Percentiles rank a stretch among this genome's conserved stretches.
These are phyloP conservation scores for Asterochloris erici DNA, from an alignment of 139 green algal genomes.

Conservation along the genomic window DNA sequence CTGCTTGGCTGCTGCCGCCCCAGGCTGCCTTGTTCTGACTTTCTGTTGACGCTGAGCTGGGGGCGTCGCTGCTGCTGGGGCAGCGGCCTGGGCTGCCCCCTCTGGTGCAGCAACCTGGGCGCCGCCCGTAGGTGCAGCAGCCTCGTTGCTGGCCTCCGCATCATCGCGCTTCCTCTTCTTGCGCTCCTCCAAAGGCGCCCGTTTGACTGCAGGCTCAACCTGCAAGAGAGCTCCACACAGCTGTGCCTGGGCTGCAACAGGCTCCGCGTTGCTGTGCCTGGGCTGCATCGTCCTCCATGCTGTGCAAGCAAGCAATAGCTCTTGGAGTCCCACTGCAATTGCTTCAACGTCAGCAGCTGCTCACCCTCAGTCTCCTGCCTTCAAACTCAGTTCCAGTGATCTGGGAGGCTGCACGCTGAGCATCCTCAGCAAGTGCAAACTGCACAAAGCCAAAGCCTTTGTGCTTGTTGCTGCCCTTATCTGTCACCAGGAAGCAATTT, in stretches of 20 bases:
- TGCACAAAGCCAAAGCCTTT: constrained; percentile 84
- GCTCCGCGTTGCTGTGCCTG: background rate
- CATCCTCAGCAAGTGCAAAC: constrained; percentile 83
- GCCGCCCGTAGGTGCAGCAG: background rate
- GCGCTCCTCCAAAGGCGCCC: constrained; percentile 60
- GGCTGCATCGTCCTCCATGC: background rate
- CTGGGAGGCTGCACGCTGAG: constrained; percentile 61
- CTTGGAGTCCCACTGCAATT: background rate
- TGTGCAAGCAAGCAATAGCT: background rate
- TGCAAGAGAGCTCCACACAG: constrained; percentile 13
- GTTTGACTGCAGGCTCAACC: constrained; percentile 72
- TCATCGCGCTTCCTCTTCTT: constrained; percentile 46
- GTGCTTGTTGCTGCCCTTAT: constrained; percentile 48
- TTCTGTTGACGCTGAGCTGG: background rate
- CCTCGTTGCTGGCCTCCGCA: background rate
- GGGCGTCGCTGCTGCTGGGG: constrained; percentile 16
- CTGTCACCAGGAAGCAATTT: constrained; percentile 74
- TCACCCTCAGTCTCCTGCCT: constrained; percentile 73
- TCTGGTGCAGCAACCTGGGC: background rate
- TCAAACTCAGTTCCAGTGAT: constrained; percentile 56
- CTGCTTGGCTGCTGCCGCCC: constrained; percentile 54
- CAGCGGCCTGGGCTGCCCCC: background rate
- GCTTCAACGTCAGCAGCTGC: background rate
- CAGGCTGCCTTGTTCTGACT: too few species aligned
- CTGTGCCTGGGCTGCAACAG: background rate